Evolutionary conservation across 306 rosid genomes (phyloP), one percentile per base, ranked within the genome.

Genomic region (Datisca glomerata): DNA sequence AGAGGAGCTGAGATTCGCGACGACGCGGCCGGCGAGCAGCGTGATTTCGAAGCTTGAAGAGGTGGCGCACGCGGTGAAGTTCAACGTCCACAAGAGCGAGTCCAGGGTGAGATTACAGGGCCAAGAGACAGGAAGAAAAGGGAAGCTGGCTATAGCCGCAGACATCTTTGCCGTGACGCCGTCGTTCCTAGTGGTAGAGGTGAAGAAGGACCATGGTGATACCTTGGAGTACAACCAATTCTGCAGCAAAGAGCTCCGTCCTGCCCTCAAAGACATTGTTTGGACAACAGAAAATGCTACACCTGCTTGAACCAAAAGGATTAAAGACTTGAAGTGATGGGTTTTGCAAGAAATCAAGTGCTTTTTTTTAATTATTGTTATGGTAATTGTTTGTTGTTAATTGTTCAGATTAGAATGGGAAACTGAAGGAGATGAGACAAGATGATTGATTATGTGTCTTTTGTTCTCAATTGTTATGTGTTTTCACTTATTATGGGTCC

Each of bases 161-260:
- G 92, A 84, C 61, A 80, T 91, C 3, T 84, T 72, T 41, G 67
- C 93, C 4, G 37, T 91, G 1, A 67, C 96, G 48, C 94, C 93
- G 51, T 72, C 95, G 41, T 68, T 91, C 22, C 0, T 78, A 56
- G 94, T 91, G 54, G 93, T 84, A 40, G 98, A 80, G 53, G 98
- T 91, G 20, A 91, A 80, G 94, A 91, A 84, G 58, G 76, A 84
- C 18, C 70, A 21, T 0, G 98, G 98, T 0, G 98, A 91, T 21
- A 78, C 92, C 0, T 56, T 80, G 23, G 98, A 91, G 80, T 91
- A 91, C 21, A 78, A 78, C 23, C 86, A 91, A 17, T 91, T 91
- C 78, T 91, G 98, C 50, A 84, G 61, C 47, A 75, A 91, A 31
- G 80, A 91, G 76, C 94, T 91, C 29, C 76, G 96, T 9, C 98